Conservation (phyloP, 768 basidiomycete species). For the Coprinopsis sp. region DNA sequence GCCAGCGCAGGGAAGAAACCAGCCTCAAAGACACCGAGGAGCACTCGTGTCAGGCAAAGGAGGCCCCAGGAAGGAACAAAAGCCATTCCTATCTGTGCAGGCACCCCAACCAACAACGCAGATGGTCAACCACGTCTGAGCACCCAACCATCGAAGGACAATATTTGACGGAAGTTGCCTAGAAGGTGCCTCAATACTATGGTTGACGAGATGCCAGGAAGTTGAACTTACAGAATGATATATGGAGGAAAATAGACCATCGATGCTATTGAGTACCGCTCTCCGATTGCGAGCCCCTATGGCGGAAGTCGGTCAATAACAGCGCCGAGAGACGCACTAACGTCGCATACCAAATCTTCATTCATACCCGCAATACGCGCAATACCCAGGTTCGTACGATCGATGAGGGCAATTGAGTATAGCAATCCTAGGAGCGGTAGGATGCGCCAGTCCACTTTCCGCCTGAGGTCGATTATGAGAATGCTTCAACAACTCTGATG, state of each 20-base stretch:
- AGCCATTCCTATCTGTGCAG: constrained; percentile 29
- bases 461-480: constrained; percentile 18
- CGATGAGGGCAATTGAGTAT: constrained; percentile 33
- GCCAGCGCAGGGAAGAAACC: constrained; percentile 39
- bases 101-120: constrained; percentile 28
- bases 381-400: constrained; percentile 32
- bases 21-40: constrained; percentile 30
- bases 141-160: constrained; percentile 24
- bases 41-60: constrained; percentile 20
- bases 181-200: neutral
- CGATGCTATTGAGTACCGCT: constrained; percentile 30
- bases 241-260: constrained; percentile 34
- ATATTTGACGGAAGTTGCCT: constrained; percentile 25
- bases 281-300: constrained; percentile 26
- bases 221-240: constrained; percentile 27
- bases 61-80: constrained; percentile 27
- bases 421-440: constrained; percentile 31
- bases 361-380: constrained; percentile 35
- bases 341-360: constrained; percentile 23
- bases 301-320: neutral
- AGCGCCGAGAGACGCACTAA: neutral
- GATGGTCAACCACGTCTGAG: constrained; percentile 25
- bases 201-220: neutral
- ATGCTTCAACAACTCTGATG: neutral
- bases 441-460: constrained; percentile 29